Base-by-base conservation (phyloP, 352 stramenopile genomes). In the Phytophthora fragariae region DNA sequence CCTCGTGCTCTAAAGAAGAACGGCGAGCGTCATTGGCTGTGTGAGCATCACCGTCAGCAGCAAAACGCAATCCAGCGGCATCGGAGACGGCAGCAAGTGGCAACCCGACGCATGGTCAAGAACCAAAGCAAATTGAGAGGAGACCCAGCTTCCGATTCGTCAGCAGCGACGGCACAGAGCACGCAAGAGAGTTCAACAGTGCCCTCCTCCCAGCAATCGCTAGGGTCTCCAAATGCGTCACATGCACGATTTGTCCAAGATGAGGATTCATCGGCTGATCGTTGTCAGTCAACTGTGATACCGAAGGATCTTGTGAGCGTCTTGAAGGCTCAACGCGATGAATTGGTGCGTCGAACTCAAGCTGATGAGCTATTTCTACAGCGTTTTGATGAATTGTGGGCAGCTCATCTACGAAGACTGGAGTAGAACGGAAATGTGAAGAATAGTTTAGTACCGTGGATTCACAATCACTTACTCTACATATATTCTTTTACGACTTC, bases 41-140 rank as follows among this genome's bases (percentile, higher is more conserved):
- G 49, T 56, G 49, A 56, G 10, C 49, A 56, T 56, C 49, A 56
- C 31, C 49, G 49, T n/a, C 49, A 35, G 10, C 49, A 56, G 49
- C 19, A 54, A 56, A 56, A 56, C 49, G 5, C n/a, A n/a, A 33
- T 33, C 10, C 49, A 56, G 49, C 1, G 19, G 49, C 49, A 8
- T 2, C 49, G 49, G 49, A n/a, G 49, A 33, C 19, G 49, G 49
- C 49, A 35, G 49, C 5, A 54, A 54, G 27, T 31, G 27, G 27
- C 27, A 31, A 31, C 27, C 27, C n/a, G 15, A 54, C 14, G 47
- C 47, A 31, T 54, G 47, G 15, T 29, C 47, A 54, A 54, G 47
- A 54, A 24, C n/a, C 1, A 24, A 54, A 54, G 9, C 14, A 24
- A 31, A 31, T 31, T 7, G 27, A 31, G 2, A 31, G 27, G 27